Evolutionary conservation across 306 rosid species (phyloP).

Genomic region (Acacia acuminata): DNA sequence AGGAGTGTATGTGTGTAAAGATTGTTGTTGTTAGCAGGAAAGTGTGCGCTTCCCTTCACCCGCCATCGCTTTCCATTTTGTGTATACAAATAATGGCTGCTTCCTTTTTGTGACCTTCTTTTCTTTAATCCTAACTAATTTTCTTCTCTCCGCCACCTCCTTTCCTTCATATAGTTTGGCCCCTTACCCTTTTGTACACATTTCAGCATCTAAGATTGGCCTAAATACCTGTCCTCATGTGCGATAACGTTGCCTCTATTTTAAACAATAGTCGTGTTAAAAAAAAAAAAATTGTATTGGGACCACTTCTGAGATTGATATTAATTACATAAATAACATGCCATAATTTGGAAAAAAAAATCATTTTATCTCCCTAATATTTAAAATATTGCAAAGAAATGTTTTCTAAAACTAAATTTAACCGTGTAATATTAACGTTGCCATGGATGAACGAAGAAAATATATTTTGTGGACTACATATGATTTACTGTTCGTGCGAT

Average conservation of each 20-base stretch:
- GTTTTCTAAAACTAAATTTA: too few species aligned
- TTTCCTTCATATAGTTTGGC: neutral
- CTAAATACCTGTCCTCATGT: neutral
- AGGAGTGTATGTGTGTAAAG: conserved; percentile 46
- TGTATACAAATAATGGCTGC: conserved; percentile 33
- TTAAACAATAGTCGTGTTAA: too few species aligned
- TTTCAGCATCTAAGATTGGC: neutral
- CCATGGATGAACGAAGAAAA: too few species aligned
- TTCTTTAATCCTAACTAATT: conserved; percentile 3
- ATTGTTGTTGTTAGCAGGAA: conserved; percentile 32
- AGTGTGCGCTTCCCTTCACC: conserved; percentile 38
- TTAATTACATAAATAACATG: too few species aligned
- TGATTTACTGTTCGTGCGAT: neutral
- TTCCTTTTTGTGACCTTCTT: conserved; percentile 14
- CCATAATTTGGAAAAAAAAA: too few species aligned
- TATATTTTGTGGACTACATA: too few species aligned
- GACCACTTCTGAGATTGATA: too few species aligned
- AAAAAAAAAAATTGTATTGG: too few species aligned
- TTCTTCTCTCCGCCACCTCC: neutral
- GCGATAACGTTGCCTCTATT: too few species aligned
- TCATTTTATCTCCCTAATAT: too few species aligned
- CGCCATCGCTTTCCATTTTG: conserved; percentile 33
- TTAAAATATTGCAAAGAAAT: too few species aligned
- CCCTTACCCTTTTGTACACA: neutral
- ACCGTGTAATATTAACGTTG: neutral